Evolutionary conservation across 495 filamentous ascomycete species (phyloP).

Genomic region (Aspergillus conjunctus): DNA sequence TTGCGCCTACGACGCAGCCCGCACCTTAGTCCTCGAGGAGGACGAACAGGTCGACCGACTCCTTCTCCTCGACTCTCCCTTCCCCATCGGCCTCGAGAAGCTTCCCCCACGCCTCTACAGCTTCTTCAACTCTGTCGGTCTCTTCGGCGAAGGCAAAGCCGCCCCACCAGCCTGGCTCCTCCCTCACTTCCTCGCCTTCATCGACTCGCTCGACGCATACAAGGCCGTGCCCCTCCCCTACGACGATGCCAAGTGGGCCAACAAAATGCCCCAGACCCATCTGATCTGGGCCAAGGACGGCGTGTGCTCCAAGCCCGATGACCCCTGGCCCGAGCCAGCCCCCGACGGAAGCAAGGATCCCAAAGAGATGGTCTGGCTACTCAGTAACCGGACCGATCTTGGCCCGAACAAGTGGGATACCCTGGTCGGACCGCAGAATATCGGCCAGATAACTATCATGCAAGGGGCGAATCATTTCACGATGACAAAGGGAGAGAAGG

Average conservation of each 20-base stretch:
- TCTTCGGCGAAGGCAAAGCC: constrained; percentile 70
- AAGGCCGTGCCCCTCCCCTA: constrained; percentile 50
- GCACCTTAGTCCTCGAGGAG: constrained; percentile 66
- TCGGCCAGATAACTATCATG: constrained; percentile 58
- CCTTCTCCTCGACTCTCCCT: constrained; percentile 81
- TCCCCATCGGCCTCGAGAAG: constrained; percentile 74
- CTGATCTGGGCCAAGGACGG: constrained; percentile 82
- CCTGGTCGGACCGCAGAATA: constrained; percentile 65
- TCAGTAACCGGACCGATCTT: constrained; percentile 78
- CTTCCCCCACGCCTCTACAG: constrained; percentile 73
- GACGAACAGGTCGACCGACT: constrained; percentile 73
- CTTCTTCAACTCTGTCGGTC: constrained; percentile 78
- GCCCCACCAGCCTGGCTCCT: constrained; percentile 78
- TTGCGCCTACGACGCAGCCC: constrained; percentile 80
- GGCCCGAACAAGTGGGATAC: constrained; percentile 80
- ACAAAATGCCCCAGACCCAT: constrained; percentile 60
- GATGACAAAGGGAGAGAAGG: constrained; percentile 44
- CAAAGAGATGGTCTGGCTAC: constrained; percentile 71
- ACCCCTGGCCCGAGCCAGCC: constrained; percentile 69
- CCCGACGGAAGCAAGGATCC: constrained; percentile 57
- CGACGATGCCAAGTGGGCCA: constrained; percentile 43
- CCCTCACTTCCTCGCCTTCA: constrained; percentile 79
- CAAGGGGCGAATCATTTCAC: constrained; percentile 47
- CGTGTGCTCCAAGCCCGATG: constrained; percentile 69
- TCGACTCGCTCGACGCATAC: constrained; percentile 75